These are phyloP conservation scores for Mycena chlorophos DNA, from an alignment of 768 basidiomycete genomes.

Conservation along the genomic window DNA sequence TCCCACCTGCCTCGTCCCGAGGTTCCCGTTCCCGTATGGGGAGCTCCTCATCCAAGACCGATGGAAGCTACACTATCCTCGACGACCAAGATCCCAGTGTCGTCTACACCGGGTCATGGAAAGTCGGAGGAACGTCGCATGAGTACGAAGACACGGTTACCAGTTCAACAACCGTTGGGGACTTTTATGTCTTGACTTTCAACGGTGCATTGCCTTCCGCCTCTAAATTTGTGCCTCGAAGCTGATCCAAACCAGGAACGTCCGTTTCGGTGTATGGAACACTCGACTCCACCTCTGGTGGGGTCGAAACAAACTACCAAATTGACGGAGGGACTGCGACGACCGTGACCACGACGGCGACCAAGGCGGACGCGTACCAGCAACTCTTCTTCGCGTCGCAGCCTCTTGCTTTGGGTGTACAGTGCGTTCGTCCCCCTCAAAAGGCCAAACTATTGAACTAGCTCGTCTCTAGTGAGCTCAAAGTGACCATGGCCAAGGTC, in stretches of 20 bases:
- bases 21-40: no score
- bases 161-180: constrained; percentile 35
- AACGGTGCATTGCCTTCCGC: constrained; percentile 25
- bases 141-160: constrained; percentile 34
- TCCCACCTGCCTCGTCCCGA: no score
- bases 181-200: constrained; percentile 37
- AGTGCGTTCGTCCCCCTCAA: constrained; percentile 30
- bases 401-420: constrained; percentile 25
- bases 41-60: no score
- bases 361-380: constrained; percentile 28
- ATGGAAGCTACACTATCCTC: constrained; percentile 29
- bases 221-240: background rate
- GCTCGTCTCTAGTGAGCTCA: constrained; percentile 29
- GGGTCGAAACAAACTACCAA: constrained; percentile 37
- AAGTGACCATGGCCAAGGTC: constrained; percentile 36
- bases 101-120: constrained; percentile 35
- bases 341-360: constrained; percentile 29
- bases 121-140: constrained; percentile 26
- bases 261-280: constrained; percentile 37
- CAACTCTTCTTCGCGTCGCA: constrained; percentile 41
- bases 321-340: constrained; percentile 31
- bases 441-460: background rate
- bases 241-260: constrained; percentile 26
- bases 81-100: constrained; percentile 39
- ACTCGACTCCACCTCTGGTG: constrained; percentile 36